Evolutionary conservation across 2,329 filamentous ascomycete species (phyloP).

Genomic region (Ascochyta lentis): DNA sequence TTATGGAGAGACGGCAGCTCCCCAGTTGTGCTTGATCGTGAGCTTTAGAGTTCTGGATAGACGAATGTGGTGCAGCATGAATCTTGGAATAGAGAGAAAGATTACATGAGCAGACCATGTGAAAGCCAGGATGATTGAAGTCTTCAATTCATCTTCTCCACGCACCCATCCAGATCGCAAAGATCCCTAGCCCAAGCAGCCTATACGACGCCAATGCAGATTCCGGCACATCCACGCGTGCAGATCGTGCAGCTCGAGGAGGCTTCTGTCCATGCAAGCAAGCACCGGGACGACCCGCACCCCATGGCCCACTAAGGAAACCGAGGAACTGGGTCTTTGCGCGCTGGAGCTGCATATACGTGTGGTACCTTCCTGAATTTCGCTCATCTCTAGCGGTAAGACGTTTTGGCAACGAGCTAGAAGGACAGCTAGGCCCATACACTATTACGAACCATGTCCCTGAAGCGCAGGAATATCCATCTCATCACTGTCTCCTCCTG

Average conservation of each 20-base stretch:
- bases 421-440: not conserved
- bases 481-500: not conserved
- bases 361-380: not conserved
- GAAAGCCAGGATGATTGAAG: not conserved
- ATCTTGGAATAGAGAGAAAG: not conserved
- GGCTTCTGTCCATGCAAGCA: conserved; percentile 2
- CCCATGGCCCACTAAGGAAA: conserved; percentile 3
- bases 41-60: not conserved
- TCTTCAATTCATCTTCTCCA: not conserved
- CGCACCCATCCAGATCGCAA: not conserved
- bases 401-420: not conserved
- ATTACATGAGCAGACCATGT: not conserved
- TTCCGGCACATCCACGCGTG: not conserved
- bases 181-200: not conserved
- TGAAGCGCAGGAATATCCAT: not conserved
- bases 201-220: not conserved
- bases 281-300: conserved; percentile 14
- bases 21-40: not conserved
- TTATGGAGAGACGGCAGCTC: not conserved
- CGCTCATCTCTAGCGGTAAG: not conserved
- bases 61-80: not conserved
- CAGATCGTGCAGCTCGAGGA: conserved; percentile 8
- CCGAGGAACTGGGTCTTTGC: conserved; percentile 1
- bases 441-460: not conserved
- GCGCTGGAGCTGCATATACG: conserved; percentile 3